Conservation (phyloP, 148 eudicot species). For the Vaccinium macrocarpon region DNA sequence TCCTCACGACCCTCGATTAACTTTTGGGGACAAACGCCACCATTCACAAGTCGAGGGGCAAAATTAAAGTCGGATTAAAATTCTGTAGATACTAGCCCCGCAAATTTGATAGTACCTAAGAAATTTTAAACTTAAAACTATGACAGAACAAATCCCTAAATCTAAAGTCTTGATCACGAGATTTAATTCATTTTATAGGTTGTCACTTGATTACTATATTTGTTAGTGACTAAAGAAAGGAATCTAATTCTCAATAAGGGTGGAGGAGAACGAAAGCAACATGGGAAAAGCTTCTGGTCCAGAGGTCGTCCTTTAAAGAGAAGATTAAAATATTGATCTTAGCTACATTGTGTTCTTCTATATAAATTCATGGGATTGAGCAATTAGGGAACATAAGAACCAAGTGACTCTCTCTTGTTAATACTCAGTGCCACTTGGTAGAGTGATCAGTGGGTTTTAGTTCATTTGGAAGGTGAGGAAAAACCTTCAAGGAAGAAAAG, state of each 20-base stretch:
- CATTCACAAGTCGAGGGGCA: too few species aligned
- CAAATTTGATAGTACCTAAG: background rate
- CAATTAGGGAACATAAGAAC: background rate
- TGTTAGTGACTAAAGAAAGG: background rate
- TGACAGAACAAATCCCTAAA: background rate
- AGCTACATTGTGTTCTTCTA: background rate
- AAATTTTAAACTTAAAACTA: background rate
- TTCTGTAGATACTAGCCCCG: background rate
- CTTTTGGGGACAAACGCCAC: too few species aligned
- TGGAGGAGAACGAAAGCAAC: slow-evolving; percentile 1
- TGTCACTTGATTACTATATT: background rate
- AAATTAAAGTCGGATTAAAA: background rate
- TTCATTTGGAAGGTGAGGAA: background rate
- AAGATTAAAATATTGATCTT: background rate
- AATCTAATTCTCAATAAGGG: slow-evolving; percentile 5
- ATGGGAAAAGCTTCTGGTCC: background rate
- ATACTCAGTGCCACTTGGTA: background rate
- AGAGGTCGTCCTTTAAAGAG: slow-evolving; percentile 8
- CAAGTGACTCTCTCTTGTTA: background rate
- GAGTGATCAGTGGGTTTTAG: background rate
- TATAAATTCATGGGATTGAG: background rate
- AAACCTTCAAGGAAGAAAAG: background rate
- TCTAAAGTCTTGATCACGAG: background rate
- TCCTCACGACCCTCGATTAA: background rate
- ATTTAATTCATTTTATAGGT: background rate